Evolutionary conservation across 352 stramenopile genomes (phyloP).

Genomic region (Phytopythium aichiense): DNA sequence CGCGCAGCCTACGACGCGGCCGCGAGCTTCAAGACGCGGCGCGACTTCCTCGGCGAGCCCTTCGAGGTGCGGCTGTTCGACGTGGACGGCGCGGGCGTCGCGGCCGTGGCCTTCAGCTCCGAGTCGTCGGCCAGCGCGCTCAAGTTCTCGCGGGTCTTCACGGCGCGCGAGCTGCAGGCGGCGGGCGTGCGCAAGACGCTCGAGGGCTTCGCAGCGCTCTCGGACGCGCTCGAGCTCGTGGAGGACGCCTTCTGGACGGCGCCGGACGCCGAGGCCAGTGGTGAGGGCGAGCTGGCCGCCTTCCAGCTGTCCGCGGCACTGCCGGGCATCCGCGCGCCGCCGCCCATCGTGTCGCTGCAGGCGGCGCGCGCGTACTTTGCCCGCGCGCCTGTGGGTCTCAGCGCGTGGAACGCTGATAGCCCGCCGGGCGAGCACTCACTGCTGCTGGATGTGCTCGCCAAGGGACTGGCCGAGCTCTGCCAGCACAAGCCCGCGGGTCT

Average conservation of each 20-base stretch:
- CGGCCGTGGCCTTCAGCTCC: slow-evolving; percentile 44
- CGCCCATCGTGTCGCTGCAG: slow-evolving; percentile 48
- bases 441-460: slow-evolving; percentile 65
- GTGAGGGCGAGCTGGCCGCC: slow-evolving; percentile 32
- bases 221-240: slow-evolving; percentile 62
- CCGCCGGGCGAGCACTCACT: slow-evolving; percentile 30
- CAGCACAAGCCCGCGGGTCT: slow-evolving; percentile 70
- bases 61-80: slow-evolving; percentile 74
- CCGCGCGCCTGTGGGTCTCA: slow-evolving; percentile 45
- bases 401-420: slow-evolving; percentile 38
- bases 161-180: slow-evolving; percentile 34
- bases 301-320: slow-evolving; percentile 69
- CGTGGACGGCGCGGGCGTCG: slow-evolving; percentile 61
- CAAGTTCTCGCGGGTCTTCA: slow-evolving; percentile 69
- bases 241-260: slow-evolving; percentile 63
- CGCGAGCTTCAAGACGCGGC: slow-evolving; percentile 41
- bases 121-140: slow-evolving; percentile 27
- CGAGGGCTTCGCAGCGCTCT: slow-evolving; percentile 53
- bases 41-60: slow-evolving; percentile 54
- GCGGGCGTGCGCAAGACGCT: slow-evolving; percentile 53
- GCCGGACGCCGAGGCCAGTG: slow-evolving; percentile 29
- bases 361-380: slow-evolving; percentile 62
- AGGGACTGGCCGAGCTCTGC: slow-evolving; percentile 76
- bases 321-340: slow-evolving; percentile 43
- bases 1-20: not conserved